phyloP scores from a whole-genome alignment of 225 moss, liverwort and hornwort species.

The Bryum argenteum region DNA sequence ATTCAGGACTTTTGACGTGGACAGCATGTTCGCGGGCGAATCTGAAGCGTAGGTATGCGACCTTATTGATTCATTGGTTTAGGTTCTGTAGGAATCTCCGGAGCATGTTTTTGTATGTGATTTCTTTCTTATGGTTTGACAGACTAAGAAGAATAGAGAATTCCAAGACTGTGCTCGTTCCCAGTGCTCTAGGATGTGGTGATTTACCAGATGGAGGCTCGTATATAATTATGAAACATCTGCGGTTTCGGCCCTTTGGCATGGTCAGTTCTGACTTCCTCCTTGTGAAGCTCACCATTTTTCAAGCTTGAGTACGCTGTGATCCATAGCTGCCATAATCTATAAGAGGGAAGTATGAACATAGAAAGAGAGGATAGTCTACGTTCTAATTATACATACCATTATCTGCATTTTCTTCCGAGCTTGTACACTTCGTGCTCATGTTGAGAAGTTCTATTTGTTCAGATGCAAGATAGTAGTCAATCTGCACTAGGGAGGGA shows the following conservation, averaged over 20 bases:
- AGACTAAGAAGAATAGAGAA: conserved; percentile 60
- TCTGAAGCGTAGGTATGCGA: conserved; percentile 90
- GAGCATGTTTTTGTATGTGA: neutral
- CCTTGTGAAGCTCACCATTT: neutral
- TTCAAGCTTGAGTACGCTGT: neutral
- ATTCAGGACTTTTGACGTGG: conserved; percentile 64
- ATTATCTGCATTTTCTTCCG: neutral
- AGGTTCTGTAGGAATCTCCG: neutral
- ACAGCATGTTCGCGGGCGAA: conserved; percentile 79
- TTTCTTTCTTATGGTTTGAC: conserved; percentile 32
- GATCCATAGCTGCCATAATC: neutral
- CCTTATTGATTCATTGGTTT: conserved; percentile 31
- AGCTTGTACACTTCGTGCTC: neutral
- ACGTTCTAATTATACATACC: no score
- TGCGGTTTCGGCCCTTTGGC: conserved; percentile 80
- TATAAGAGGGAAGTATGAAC: neutral
- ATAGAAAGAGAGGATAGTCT: no score
- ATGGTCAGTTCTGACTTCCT: conserved; percentile 50
- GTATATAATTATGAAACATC: conserved; percentile 78
- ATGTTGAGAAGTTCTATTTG: neutral
- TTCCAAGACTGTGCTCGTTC: conserved; percentile 59
- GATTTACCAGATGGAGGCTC: conserved; percentile 75
- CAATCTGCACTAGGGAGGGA: conserved; percentile 60
- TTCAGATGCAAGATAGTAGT: conserved; percentile 64
- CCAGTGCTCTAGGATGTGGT: conserved; percentile 70